Evolutionary conservation across 441 rosid species (phyloP).

Genomic region (Gossypium laxum): DNA sequence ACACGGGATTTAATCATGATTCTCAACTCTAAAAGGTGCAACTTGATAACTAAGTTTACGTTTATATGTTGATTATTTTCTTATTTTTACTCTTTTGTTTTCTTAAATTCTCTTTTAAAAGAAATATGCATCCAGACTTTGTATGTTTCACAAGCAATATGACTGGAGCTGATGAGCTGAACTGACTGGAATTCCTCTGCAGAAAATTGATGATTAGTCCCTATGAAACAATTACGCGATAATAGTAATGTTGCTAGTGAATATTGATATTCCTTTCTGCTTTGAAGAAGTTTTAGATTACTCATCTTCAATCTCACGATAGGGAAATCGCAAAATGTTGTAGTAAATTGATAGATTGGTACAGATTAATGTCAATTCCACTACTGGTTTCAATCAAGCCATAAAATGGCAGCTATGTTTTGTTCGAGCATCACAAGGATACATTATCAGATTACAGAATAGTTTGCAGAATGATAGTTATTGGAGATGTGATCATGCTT

Average conservation of each 20-base stretch:
- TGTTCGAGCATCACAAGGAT: neutral
- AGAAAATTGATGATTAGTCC: neutral
- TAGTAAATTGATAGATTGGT: neutral
- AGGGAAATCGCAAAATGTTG: neutral
- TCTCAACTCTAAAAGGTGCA: constrained; percentile 83
- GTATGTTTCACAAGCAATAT: neutral
- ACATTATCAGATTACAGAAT: neutral
- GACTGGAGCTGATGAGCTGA: neutral
- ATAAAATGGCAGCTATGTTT: neutral
- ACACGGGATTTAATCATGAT: constrained; percentile 79
- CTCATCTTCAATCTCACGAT: neutral
- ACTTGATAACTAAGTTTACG: neutral
- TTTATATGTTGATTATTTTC: neutral
- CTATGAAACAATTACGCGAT: neutral
- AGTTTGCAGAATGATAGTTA: neutral
- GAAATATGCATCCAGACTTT: neutral
- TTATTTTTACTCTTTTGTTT: neutral
- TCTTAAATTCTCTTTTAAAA: neutral
- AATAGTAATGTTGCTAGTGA: neutral
- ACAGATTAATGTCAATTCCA: neutral
- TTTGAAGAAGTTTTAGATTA: neutral
- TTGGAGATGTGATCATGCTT: neutral
- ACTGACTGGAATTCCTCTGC: constrained; percentile 3
- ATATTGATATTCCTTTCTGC: neutral
- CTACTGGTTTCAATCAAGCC: neutral